phyloP scores from a whole-genome alignment of 768 basidiomycete species.

The Rhodotorula graminis region DNA sequence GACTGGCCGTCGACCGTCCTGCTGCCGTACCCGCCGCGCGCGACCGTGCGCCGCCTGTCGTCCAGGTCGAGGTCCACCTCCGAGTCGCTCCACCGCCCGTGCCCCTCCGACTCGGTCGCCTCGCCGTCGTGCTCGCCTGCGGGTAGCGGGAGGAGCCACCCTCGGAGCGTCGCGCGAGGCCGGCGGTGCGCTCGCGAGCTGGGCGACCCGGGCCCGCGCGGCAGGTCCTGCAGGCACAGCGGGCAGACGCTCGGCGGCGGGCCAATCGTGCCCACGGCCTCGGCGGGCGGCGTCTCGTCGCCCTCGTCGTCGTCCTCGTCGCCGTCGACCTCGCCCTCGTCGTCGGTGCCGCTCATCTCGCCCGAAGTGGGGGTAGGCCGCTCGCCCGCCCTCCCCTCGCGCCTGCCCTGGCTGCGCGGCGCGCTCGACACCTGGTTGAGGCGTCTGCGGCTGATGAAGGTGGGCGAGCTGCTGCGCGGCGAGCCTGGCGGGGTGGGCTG shows the following conservation, averaged over 20 bases:
- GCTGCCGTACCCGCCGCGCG: neutral
- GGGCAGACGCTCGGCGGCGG: slow-evolving; percentile 14
- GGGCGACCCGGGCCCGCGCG: neutral
- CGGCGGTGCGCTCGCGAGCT: too few relatives aligned
- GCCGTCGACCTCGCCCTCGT: neutral
- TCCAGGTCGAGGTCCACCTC: neutral
- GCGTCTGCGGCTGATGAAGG: too few relatives aligned
- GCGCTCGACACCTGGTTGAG: too few relatives aligned
- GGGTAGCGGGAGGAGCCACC: slow-evolving; percentile 1
- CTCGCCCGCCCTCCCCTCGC: too few relatives aligned
- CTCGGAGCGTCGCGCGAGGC: too few relatives aligned
- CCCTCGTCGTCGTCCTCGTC: neutral
- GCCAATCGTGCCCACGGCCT: neutral
- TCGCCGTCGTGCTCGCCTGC: neutral
- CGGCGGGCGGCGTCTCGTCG: neutral
- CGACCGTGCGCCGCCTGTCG: too few relatives aligned
- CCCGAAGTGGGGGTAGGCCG: neutral
- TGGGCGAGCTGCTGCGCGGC: neutral
- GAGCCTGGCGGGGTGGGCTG: neutral
- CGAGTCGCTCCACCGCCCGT: neutral
- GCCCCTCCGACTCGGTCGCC: neutral
- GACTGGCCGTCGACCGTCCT: neutral
- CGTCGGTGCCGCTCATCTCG: neutral
- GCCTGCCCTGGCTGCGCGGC: too few relatives aligned
- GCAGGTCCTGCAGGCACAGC: slow-evolving; percentile 16